Percentiles rank a stretch among this genome's conserved stretches.
Conservation (phyloP, 352 stramenopile species). For the Globisporangium cederbergense region DNA sequence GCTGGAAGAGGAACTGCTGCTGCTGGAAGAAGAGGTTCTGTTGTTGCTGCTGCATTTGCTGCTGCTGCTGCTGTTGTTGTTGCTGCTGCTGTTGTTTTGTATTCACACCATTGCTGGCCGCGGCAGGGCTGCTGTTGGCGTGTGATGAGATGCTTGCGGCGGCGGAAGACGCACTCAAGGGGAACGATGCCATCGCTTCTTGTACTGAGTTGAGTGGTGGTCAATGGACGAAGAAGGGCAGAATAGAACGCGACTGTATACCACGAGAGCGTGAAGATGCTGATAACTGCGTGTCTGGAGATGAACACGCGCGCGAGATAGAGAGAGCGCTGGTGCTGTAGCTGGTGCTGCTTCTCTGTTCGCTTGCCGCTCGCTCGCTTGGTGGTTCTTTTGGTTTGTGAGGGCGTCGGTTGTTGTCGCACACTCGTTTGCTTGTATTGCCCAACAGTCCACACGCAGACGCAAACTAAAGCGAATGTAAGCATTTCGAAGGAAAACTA, state of each 20-base stretch:
- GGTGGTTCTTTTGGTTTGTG: conserved; percentile 2
- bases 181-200: conserved; percentile 25
- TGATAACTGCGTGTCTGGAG: neutral
- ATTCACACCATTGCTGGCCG: conserved; percentile 3
- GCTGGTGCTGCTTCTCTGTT: neutral
- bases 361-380: neutral
- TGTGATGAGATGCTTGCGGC: conserved; percentile 15
- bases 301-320: neutral
- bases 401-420: neutral
- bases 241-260: neutral
- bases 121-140: conserved; percentile 6
- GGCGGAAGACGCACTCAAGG: conserved; percentile 11
- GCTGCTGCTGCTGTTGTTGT: conserved; percentile 14
- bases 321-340: neutral
- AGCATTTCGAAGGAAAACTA: too few relatives aligned
- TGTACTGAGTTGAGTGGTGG: neutral
- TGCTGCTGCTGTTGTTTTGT: conserved; percentile 28
- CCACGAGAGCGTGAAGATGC: neutral
- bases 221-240: neutral
- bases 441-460: neutral
- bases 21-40: conserved; percentile 9
- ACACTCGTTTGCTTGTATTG: neutral
- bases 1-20: conserved; percentile 15
- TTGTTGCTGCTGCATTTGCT: conserved; percentile 16
- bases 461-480: too few relatives aligned